Conservation (phyloP, 192 early-diverging fungal species). For the Coemansia sp. region DNA sequence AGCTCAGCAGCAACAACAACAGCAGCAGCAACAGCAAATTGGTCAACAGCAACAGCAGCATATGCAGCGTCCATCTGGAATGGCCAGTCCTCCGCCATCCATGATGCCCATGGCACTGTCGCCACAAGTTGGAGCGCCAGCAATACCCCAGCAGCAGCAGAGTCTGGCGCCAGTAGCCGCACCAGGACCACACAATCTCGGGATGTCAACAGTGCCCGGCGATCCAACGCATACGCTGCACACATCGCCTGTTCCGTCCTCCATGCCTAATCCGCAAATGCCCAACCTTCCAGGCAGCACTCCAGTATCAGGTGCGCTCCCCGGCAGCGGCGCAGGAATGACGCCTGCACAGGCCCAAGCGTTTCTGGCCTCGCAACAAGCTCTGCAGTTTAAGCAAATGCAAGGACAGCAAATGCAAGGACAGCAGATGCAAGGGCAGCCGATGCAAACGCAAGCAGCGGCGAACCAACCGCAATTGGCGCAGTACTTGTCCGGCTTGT, state of each 20-base stretch:
- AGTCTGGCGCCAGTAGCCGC: conserved; percentile 11
- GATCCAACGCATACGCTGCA: conserved; percentile 10
- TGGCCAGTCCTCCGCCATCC: conserved; percentile 10
- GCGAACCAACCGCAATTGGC: conserved; percentile 45
- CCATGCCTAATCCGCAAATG: neutral
- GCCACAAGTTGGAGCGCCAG: conserved; percentile 16
- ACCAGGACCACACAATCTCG: conserved; percentile 4
- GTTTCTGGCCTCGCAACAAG: conserved; percentile 27
- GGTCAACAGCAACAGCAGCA: conserved; percentile 18
- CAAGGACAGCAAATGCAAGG: conserved; percentile 18
- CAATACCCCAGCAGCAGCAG: conserved; percentile 26
- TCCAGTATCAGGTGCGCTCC: neutral
- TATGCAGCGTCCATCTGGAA: conserved; percentile 14
- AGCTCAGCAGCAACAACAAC: conserved; percentile 34
- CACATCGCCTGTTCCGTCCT: conserved; percentile 12
- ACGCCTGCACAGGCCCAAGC: conserved; percentile 27
- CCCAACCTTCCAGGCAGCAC: neutral
- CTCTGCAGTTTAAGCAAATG: conserved; percentile 34
- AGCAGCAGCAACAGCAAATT: conserved; percentile 25
- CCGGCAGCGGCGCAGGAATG: conserved; percentile 4
- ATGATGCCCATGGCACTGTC: conserved; percentile 16
- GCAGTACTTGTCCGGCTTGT: conserved; percentile 45
- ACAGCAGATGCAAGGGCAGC: neutral
- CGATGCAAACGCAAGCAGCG: conserved; percentile 17
- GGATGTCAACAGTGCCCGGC: conserved; percentile 12